Conservation (phyloP, 345 rosid species). For the Rhizophora apiculata region DNA sequence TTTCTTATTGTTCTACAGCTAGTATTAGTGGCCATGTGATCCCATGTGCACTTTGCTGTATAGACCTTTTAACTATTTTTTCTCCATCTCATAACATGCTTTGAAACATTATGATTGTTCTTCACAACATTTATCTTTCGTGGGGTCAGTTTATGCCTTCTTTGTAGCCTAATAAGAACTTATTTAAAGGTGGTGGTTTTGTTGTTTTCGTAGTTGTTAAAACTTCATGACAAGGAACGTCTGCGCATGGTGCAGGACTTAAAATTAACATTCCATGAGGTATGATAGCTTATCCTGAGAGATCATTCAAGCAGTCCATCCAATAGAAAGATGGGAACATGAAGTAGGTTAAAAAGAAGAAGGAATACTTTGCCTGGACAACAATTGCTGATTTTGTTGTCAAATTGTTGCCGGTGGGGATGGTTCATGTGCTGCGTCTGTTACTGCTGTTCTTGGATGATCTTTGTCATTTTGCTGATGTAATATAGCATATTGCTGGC, state of each 20-base stretch:
- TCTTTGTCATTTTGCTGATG: neutral
- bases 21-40: slow-evolving; percentile 38
- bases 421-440: no score
- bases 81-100: slow-evolving; percentile 14
- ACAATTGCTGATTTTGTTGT: no score
- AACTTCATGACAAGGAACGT: slow-evolving; percentile 10
- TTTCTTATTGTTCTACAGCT: slow-evolving; percentile 17
- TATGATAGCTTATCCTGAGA: slow-evolving; percentile 10
- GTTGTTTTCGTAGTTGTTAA: neutral
- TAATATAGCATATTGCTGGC: neutral
- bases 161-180: neutral
- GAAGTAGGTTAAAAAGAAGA: slow-evolving; percentile 14
- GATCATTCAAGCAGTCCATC: slow-evolving; percentile 8
- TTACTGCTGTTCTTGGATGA: no score
- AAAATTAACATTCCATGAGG: neutral
- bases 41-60: slow-evolving; percentile 30
- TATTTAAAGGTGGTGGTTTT: neutral
- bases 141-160: slow-evolving; percentile 2
- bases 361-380: no score
- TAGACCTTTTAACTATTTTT: slow-evolving; percentile 1
- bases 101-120: slow-evolving; percentile 13
- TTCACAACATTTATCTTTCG: slow-evolving; percentile 8
- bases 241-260: neutral
- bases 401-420: no score
- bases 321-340: slow-evolving; percentile 17